Percentiles rank a stretch among this genome's conserved stretches.
Evolutionary conservation across 2,329 filamentous ascomycete genomes (phyloP).

Genomic region (Ambrosiella beaveri): DNA sequence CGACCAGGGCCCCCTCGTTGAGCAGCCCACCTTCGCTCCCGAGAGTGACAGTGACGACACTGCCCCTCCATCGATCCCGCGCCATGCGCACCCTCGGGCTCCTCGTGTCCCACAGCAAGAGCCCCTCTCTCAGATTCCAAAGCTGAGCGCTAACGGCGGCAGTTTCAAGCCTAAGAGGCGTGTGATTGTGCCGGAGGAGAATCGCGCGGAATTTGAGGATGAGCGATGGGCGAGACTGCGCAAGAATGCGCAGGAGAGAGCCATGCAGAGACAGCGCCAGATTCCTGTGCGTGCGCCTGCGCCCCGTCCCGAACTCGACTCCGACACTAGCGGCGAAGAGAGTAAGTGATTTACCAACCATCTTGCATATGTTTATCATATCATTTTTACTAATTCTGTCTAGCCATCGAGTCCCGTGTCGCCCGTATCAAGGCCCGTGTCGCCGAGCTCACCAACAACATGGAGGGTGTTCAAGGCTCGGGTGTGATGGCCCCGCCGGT

Average conservation of each 20-base stretch:
- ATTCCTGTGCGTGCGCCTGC: constrained; percentile 36
- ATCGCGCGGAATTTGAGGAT: constrained; percentile 26
- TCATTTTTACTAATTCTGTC: constrained; percentile 15
- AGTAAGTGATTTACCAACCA: constrained; percentile 41
- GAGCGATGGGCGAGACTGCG: constrained; percentile 94
- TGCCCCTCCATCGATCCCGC: constrained; percentile 33
- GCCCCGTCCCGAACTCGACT: constrained; percentile 39
- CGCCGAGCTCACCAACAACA: constrained; percentile 77
- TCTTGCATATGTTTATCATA: not conserved
- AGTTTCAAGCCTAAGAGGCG: constrained; percentile 16
- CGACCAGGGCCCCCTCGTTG: constrained; percentile 72
- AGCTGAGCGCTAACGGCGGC: constrained; percentile 1
- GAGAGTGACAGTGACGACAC: constrained; percentile 33
- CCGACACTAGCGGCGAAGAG: constrained; percentile 90
- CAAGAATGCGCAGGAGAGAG: constrained; percentile 79
- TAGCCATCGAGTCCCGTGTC: constrained; percentile 92
- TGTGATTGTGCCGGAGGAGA: constrained; percentile 17
- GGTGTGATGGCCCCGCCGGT: constrained; percentile 20
- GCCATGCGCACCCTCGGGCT: constrained; percentile 20
- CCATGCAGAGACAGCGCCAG: constrained; percentile 46
- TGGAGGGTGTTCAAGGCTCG: constrained; percentile 38
- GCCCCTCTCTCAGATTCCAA: not conserved
- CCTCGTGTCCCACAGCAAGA: constrained; percentile 14
- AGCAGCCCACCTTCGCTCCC: constrained; percentile 72
- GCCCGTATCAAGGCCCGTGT: constrained; percentile 96